These are phyloP conservation scores for Venturia oleaginea DNA, from an alignment of 2,329 filamentous ascomycete species.

Conservation along the genomic window DNA sequence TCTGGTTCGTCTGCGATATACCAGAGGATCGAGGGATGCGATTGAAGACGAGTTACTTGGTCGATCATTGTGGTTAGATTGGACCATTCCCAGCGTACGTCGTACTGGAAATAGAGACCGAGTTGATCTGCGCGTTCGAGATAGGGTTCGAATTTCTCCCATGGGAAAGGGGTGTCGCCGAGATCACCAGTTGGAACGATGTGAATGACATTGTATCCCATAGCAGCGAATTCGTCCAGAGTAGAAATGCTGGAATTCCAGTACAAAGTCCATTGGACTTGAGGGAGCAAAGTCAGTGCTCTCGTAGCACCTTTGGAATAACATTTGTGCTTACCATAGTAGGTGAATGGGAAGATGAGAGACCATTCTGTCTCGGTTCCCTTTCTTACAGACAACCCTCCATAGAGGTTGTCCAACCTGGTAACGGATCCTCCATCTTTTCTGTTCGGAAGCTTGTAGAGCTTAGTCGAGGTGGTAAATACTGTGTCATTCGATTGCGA, in stretches of 20 bases:
- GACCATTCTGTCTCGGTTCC: slow-evolving; percentile 17
- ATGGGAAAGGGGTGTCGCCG: slow-evolving; percentile 18
- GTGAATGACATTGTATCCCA: slow-evolving; percentile 41
- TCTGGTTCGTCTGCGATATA: slow-evolving; percentile 47
- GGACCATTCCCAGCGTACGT: slow-evolving; percentile 34
- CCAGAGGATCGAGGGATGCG: slow-evolving; percentile 32
- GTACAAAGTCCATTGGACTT: slow-evolving; percentile 24
- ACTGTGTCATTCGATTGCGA: neutral
- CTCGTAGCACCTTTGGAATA: slow-evolving; percentile 26
- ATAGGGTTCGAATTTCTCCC: slow-evolving; percentile 29
- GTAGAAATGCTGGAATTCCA: slow-evolving; percentile 22
- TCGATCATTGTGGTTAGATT: slow-evolving; percentile 29
- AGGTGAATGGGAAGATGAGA: slow-evolving; percentile 36
- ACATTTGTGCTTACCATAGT: slow-evolving; percentile 35
- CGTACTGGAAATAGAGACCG: slow-evolving; percentile 40
- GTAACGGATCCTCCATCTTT: slow-evolving; percentile 34
- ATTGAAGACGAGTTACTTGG: slow-evolving; percentile 29
- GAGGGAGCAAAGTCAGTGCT: slow-evolving; percentile 37
- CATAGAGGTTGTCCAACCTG: slow-evolving; percentile 39
- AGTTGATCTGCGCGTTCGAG: slow-evolving; percentile 36
- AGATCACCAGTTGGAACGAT: slow-evolving; percentile 29
- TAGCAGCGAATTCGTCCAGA: slow-evolving; percentile 30
- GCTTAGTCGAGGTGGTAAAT: neutral
- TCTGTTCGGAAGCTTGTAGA: neutral
- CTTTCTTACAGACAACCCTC: slow-evolving; percentile 33